Conservation (phyloP, 768 basidiomycete species). For the Mycena galericulata region DNA sequence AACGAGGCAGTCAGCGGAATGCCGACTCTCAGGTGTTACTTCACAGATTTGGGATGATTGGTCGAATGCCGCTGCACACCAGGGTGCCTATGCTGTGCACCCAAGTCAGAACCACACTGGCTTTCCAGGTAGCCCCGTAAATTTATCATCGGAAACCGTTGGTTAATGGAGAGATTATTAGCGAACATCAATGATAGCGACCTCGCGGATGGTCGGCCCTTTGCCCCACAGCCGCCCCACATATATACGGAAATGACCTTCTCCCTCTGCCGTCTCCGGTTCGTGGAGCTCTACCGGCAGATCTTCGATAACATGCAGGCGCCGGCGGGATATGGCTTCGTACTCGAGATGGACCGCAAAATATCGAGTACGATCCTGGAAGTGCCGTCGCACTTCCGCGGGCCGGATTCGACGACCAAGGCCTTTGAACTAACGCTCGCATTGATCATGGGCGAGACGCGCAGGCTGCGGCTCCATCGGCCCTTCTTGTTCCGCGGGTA, state of each 20-base stretch:
- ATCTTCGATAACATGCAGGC: slow-evolving; percentile 41
- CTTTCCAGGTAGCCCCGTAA: slow-evolving; percentile 25
- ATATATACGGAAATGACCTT: slow-evolving; percentile 44
- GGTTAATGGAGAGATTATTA: too few species aligned
- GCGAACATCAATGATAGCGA: slow-evolving; percentile 43
- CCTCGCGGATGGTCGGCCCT: slow-evolving; percentile 35
- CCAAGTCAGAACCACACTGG: slow-evolving; percentile 45
- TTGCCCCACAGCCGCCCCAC: slow-evolving; percentile 32
- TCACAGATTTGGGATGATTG: slow-evolving; percentile 44
- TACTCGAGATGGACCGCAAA: slow-evolving; percentile 38
- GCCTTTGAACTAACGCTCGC: slow-evolving; percentile 38
- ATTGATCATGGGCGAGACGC: slow-evolving; percentile 42
- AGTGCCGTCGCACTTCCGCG: slow-evolving; percentile 31
- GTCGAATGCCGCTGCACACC: slow-evolving; percentile 43
- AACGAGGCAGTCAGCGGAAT: neutral
- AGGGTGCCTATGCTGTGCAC: slow-evolving; percentile 43
- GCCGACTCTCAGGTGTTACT: neutral
- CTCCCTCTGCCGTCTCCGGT: slow-evolving; percentile 36
- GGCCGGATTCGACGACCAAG: slow-evolving; percentile 27
- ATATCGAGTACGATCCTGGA: slow-evolving; percentile 34
- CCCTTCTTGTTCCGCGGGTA: slow-evolving; percentile 42
- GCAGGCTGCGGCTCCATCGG: slow-evolving; percentile 39
- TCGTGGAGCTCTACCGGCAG: slow-evolving; percentile 40
- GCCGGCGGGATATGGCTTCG: slow-evolving; percentile 39
- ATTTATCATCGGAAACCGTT: too few species aligned